phyloP scores from a whole-genome alignment of 352 stramenopile species.

The Globisporangium takayamanum region DNA sequence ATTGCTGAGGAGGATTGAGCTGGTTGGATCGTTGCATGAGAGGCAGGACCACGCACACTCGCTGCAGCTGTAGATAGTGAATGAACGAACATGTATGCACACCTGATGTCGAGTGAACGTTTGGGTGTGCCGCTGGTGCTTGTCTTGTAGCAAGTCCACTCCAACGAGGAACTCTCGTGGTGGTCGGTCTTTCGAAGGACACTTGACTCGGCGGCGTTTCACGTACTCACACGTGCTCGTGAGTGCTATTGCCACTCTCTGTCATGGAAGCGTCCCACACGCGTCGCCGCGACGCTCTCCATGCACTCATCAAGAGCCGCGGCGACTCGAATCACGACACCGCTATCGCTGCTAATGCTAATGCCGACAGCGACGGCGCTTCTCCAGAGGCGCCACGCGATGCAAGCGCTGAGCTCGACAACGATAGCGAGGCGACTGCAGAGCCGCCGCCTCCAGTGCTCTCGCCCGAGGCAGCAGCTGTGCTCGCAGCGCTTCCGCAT shows the following conservation, averaged over 20 bases:
- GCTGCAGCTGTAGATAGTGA: neutral
- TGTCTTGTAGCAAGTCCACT: neutral
- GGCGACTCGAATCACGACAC: neutral
- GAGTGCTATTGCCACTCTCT: neutral
- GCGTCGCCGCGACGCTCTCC: neutral
- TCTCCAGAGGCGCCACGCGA: neutral
- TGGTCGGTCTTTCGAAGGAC: no score
- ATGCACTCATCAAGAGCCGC: neutral
- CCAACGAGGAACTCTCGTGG: no score
- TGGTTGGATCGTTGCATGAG: neutral
- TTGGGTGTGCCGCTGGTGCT: neutral
- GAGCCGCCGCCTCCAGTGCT: neutral
- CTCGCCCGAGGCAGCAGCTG: slow-evolving; percentile 2
- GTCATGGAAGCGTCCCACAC: neutral
- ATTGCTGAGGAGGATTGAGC: slow-evolving; percentile 62
- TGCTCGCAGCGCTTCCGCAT: slow-evolving; percentile 15
- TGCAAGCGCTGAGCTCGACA: neutral
- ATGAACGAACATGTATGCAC: neutral
- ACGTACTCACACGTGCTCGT: neutral
- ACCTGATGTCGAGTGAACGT: neutral
- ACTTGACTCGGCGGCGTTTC: neutral
- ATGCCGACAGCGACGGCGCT: neutral
- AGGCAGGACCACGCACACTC: neutral
- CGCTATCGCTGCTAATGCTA: neutral
- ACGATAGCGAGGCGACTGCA: neutral